phyloP scores from a whole-genome alignment of 768 basidiomycete genomes.

The Cystobasidium tubakii region DNA sequence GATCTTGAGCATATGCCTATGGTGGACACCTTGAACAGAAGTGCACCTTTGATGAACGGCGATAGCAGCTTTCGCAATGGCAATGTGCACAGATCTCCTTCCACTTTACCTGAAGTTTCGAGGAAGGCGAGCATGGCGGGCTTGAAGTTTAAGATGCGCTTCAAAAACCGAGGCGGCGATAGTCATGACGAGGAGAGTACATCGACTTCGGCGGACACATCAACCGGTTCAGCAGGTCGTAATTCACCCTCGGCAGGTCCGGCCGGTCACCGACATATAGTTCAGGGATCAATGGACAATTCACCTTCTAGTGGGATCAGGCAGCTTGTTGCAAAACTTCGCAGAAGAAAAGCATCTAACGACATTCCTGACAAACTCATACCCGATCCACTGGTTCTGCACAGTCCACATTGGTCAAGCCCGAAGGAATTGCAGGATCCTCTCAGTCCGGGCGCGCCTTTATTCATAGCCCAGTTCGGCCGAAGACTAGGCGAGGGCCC shows the following conservation, averaged over 20 bases:
- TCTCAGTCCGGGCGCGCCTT: not conserved
- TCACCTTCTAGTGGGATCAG: slow-evolving; percentile 1
- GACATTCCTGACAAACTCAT: not conserved
- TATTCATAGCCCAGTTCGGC: not conserved
- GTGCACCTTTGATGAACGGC: not conserved
- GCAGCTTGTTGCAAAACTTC: slow-evolving; percentile 2
- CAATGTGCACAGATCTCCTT: not conserved
- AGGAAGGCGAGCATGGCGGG: slow-evolving; percentile 30
- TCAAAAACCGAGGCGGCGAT: not conserved
- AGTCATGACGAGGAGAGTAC: not conserved
- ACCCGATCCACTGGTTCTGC: not conserved
- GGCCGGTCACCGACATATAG: not conserved
- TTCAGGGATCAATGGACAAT: not conserved
- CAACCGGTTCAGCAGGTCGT: not conserved
- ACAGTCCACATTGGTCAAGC: slow-evolving; percentile 6
- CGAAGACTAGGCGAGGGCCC: not conserved
- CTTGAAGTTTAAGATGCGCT: slow-evolving; percentile 23
- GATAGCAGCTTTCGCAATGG: not conserved
- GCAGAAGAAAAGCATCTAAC: not conserved
- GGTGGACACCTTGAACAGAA: slow-evolving; percentile 5
- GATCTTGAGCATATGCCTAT: slow-evolving; percentile 27
- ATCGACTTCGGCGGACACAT: not conserved
- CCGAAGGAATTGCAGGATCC: slow-evolving; percentile 2
- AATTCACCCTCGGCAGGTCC: not conserved
- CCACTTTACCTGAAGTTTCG: not conserved